Evolutionary conservation across 2,329 filamentous ascomycete species (phyloP).

Genomic region (Metarhizium guizhouense): DNA sequence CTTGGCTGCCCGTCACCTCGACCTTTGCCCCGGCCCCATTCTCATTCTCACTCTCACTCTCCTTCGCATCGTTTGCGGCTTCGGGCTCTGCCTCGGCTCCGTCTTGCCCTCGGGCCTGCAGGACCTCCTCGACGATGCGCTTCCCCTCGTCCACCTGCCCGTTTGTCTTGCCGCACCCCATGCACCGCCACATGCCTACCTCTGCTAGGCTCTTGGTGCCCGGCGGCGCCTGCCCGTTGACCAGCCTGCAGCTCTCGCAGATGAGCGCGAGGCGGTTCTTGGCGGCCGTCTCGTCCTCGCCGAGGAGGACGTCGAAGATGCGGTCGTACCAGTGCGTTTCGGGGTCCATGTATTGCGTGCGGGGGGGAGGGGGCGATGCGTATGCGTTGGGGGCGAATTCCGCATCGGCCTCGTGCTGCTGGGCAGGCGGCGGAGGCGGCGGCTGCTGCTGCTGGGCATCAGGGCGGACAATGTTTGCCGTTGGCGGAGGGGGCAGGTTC

Average conservation of each 20-base stretch:
- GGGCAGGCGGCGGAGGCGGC: neutral
- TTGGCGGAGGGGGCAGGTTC: constrained; percentile 47
- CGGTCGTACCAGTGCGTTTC: constrained; percentile 84
- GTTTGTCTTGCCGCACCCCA: constrained; percentile 74
- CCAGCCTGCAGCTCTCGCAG: constrained; percentile 71
- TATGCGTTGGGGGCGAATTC: constrained; percentile 68
- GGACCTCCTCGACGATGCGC: constrained; percentile 60
- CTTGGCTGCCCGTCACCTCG: no score
- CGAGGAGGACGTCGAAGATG: constrained; percentile 81
- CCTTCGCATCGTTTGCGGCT: constrained; percentile 7
- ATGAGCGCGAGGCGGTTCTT: constrained; percentile 88
- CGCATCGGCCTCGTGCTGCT: constrained; percentile 21
- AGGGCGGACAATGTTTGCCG: constrained; percentile 50
- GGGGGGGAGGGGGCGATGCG: constrained; percentile 7
- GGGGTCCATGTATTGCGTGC: constrained; percentile 13
- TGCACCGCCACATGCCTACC: constrained; percentile 80
- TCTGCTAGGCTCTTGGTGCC: constrained; percentile 71
- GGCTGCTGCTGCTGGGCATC: constrained; percentile 14
- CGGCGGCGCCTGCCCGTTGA: constrained; percentile 93
- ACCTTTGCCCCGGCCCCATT: neutral
- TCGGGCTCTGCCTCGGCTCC: neutral
- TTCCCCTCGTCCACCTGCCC: constrained; percentile 71
- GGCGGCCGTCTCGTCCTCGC: constrained; percentile 86
- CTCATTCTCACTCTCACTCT: constrained; percentile 5
- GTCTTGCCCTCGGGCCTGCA: constrained; percentile 18